Conservation (phyloP, 257 asterid species). For the Solanum pennellii region DNA sequence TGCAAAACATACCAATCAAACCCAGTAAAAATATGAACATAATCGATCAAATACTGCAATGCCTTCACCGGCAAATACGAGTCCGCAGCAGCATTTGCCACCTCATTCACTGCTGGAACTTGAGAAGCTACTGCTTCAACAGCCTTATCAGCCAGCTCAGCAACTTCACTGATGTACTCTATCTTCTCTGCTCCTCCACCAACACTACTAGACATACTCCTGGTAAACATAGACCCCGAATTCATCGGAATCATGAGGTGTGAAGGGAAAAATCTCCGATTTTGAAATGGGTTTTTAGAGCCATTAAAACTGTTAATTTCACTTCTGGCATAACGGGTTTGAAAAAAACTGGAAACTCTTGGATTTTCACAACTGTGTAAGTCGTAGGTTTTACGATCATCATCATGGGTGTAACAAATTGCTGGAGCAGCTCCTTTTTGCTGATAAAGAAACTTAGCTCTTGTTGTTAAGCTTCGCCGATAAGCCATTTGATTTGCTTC, state of each 20-base stretch:
- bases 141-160: conserved; percentile 40
- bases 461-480: conserved; percentile 55
- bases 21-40: conserved; percentile 59
- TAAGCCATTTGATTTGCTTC: conserved; percentile 42
- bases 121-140: conserved; percentile 37
- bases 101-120: conserved; percentile 65
- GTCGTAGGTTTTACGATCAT: conserved; percentile 14
- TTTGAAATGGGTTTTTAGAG: conserved; percentile 13
- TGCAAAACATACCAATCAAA: conserved; percentile 41
- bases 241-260: conserved; percentile 19
- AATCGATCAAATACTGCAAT: conserved; percentile 63
- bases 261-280: conserved; percentile 15
- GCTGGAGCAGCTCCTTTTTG: conserved; percentile 41
- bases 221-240: conserved; percentile 17
- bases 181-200: conserved; percentile 43
- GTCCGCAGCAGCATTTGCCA: conserved; percentile 73
- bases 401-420: conserved; percentile 22
- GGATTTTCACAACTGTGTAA: conserved; percentile 6
- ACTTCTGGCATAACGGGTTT: conserved; percentile 7
- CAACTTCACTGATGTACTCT: conserved; percentile 46
- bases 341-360: conserved; percentile 16
- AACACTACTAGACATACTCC: conserved; percentile 46
- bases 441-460: conserved; percentile 54
- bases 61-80: conserved; percentile 74
- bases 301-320: conserved; percentile 13